phyloP scores from a whole-genome alignment of 2,329 filamentous ascomycete species.

The Berkeleyomyces rouxiae region DNA sequence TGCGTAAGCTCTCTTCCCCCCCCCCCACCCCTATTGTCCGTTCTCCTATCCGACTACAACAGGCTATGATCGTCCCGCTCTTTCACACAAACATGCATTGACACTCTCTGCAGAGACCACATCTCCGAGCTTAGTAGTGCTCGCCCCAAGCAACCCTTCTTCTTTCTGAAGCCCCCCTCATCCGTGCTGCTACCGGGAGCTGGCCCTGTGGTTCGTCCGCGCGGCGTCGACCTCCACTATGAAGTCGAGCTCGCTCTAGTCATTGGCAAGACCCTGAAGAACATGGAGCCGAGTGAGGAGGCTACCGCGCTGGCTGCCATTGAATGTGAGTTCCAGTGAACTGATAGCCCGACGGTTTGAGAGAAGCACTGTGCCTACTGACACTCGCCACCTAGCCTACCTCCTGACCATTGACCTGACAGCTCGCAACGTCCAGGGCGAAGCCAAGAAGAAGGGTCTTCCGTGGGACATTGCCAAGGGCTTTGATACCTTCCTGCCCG shows the following conservation, averaged over 20 bases:
- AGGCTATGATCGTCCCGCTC: not conserved
- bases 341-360: not conserved
- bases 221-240: constrained; percentile 75
- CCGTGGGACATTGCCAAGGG: constrained; percentile 96
- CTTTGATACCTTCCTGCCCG: constrained; percentile 90
- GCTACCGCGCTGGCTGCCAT: constrained; percentile 68
- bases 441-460: constrained; percentile 91
- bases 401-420: constrained; percentile 94
- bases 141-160: constrained; percentile 88
- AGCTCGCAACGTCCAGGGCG: constrained; percentile 83
- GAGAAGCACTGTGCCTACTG: not conserved
- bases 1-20: constrained; percentile 42
- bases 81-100: not conserved
- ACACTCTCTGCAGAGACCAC: constrained; percentile 50
- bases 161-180: constrained; percentile 90
- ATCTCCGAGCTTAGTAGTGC: constrained; percentile 79
- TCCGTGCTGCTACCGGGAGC: constrained; percentile 65
- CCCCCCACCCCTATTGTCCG: constrained; percentile 16
- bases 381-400: constrained; percentile 41
- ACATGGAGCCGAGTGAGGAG: constrained; percentile 59
- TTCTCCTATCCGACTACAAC: not conserved
- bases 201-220: constrained; percentile 67
- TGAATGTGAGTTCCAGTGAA: constrained; percentile 37
- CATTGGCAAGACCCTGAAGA: constrained; percentile 63
- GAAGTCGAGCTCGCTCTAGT: constrained; percentile 88